Evolutionary conservation across 192 early-diverging fungal species (phyloP).

Genomic region (Coemansia sp.): DNA sequence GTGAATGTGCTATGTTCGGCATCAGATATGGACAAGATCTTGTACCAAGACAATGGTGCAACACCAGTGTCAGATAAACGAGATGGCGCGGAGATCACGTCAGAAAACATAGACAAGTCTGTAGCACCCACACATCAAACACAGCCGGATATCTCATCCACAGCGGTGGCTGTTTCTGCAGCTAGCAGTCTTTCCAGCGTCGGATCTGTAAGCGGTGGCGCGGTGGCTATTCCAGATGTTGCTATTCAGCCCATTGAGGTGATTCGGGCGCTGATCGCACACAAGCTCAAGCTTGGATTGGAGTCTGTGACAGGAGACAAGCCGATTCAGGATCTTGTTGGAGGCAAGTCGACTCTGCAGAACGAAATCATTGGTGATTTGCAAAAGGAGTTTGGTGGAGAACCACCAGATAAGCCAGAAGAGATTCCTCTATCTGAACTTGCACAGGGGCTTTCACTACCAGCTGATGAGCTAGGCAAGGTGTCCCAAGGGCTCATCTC

Average conservation of each 20-base stretch:
- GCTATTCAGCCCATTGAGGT: slow-evolving; percentile 73
- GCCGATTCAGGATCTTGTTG: slow-evolving; percentile 81
- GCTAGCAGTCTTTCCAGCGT: neutral
- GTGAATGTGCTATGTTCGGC: slow-evolving; percentile 73
- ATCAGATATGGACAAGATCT: slow-evolving; percentile 61
- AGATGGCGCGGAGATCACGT: slow-evolving; percentile 12
- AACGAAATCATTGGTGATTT: slow-evolving; percentile 96
- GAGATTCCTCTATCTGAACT: slow-evolving; percentile 86
- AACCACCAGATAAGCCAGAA: slow-evolving; percentile 87
- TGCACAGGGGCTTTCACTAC: slow-evolving; percentile 60
- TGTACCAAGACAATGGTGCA: slow-evolving; percentile 48
- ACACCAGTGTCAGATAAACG: neutral
- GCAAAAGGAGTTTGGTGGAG: slow-evolving; percentile 84
- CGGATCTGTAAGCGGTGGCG: slow-evolving; percentile 14
- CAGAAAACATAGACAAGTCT: slow-evolving; percentile 6
- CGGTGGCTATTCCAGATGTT: slow-evolving; percentile 35
- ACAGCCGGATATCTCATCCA: neutral
- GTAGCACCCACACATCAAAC: slow-evolving; percentile 5
- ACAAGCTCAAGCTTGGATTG: slow-evolving; percentile 87
- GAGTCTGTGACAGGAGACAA: slow-evolving; percentile 67
- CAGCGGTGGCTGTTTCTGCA: slow-evolving; percentile 6
- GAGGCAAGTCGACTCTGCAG: slow-evolving; percentile 93
- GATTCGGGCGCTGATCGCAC: slow-evolving; percentile 74
- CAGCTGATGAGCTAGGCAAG: slow-evolving; percentile 76
- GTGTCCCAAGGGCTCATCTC: slow-evolving; percentile 70